Evolutionary conservation across 768 basidiomycete genomes (phyloP).

Genomic region (Kwoniella bestiolae): DNA sequence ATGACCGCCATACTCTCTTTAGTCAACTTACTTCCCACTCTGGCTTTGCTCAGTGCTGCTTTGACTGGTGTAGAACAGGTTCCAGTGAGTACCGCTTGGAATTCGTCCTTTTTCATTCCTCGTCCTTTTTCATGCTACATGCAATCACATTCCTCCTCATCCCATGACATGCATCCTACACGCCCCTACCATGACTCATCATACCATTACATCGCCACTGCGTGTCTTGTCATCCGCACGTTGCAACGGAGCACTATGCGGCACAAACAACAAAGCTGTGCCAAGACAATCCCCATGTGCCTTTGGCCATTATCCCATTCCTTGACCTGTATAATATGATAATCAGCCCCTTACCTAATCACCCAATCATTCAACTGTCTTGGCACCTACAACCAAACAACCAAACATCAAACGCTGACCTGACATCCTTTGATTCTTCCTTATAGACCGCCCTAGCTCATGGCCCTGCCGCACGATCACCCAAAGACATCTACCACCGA

Average conservation of each 20-base stretch:
- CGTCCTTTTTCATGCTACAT: constrained; percentile 1
- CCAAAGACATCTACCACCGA: constrained; percentile 26
- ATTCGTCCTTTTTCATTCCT: not conserved
- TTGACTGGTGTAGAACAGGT: constrained; percentile 40
- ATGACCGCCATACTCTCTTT: constrained; percentile 19
- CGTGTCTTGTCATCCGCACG: too few relatives aligned
- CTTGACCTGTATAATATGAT: too few relatives aligned
- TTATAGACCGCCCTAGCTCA: constrained; percentile 13
- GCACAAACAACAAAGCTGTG: not conserved
- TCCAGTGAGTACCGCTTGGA: constrained; percentile 30
- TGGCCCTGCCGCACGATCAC: constrained; percentile 11
- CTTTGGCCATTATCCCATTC: not conserved
- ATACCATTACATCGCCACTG: too few relatives aligned
- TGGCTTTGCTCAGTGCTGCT: constrained; percentile 39
- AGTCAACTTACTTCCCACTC: constrained; percentile 40
- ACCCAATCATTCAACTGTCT: not conserved
- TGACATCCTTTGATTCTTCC: not conserved
- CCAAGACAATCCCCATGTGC: not conserved
- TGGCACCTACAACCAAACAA: not conserved
- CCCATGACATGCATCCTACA: not conserved
- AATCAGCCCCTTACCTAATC: not conserved
- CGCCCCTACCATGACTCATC: not conserved
- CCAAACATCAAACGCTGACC: not conserved
- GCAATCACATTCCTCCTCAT: not conserved
- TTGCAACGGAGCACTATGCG: too few relatives aligned